A percentile compares a stretch with the other conserved stretches of the same genome.
These are phyloP conservation scores for Vitis rupestris DNA, from an alignment of 164 flowering plant genomes.

Conservation along the genomic window DNA sequence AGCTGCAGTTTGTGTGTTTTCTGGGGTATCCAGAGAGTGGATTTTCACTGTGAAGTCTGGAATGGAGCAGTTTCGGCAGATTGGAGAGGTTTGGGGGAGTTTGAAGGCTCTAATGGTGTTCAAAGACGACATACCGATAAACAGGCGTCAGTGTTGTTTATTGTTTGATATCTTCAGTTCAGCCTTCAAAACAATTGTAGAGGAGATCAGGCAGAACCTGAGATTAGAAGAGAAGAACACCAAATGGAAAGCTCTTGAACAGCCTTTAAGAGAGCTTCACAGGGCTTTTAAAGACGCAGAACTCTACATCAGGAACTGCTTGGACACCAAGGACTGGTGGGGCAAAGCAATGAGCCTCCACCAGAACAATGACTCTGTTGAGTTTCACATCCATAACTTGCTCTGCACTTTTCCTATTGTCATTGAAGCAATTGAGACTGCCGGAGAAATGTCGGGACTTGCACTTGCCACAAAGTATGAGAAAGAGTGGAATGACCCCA, in stretches of 20 bases:
- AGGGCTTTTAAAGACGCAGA: constrained; percentile 76
- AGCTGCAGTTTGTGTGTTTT: neutral
- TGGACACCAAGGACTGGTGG: constrained; percentile 73
- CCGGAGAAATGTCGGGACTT: constrained; percentile 58
- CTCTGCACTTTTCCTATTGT: constrained; percentile 53
- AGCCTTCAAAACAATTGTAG: constrained; percentile 59
- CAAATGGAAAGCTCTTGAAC: constrained; percentile 86
- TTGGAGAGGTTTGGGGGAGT: constrained; percentile 84
- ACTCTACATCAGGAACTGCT: constrained; percentile 51
- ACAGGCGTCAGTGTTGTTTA: constrained; percentile 69
- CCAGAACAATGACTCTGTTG: constrained; percentile 72
- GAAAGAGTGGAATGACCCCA: constrained; percentile 65
- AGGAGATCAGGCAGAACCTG: constrained; percentile 57
- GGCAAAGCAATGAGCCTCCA: constrained; percentile 59
- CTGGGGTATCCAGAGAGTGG: neutral
- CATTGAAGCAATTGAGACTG: constrained; percentile 72
- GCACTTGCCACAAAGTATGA: constrained; percentile 53
- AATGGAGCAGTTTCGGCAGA: constrained; percentile 85
- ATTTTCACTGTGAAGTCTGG: neutral
- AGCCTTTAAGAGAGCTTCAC: constrained; percentile 70
- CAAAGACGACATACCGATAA: constrained; percentile 56
- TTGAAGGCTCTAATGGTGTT: constrained; percentile 78
- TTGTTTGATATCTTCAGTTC: constrained; percentile 50
- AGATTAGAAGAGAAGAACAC: constrained; percentile 63
- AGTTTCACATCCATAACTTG: constrained; percentile 79